Conservation (phyloP, 2,329 filamentous ascomycete species). For the Fusarium neocosmosporiellum region DNA sequence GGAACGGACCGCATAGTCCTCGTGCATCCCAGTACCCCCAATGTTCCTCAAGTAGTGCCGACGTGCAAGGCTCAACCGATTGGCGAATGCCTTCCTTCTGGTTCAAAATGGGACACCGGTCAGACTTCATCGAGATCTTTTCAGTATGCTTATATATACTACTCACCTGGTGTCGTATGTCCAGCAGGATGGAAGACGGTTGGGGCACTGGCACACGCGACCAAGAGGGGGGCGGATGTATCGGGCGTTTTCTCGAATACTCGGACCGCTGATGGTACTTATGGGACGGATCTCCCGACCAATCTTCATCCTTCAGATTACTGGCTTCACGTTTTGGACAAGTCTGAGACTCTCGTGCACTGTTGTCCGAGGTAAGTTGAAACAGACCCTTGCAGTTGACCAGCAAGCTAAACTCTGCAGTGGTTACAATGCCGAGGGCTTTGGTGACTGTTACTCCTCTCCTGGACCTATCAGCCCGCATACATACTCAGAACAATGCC, state of each 20-base stretch:
- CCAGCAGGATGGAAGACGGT: not conserved
- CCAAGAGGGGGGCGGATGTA: not conserved
- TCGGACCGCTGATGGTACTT: not conserved
- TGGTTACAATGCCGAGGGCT: not conserved
- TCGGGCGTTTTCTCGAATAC: not conserved
- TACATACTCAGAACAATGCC: not conserved
- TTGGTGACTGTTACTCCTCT: constrained; percentile 1
- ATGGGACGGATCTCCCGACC: not conserved
- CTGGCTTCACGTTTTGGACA: not conserved
- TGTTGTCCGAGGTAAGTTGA: not conserved
- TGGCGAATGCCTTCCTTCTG: not conserved
- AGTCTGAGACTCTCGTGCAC: not conserved
- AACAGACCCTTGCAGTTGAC: not conserved
- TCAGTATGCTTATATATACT: not conserved
- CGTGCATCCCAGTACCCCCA: no score
- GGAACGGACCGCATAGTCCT: not conserved
- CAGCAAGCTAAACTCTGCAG: not conserved
- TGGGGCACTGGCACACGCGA: not conserved
- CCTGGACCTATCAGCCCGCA: not conserved
- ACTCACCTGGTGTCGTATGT: not conserved
- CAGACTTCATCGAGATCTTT: not conserved
- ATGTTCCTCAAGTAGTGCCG: not conserved
- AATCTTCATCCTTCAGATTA: not conserved
- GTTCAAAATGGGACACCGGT: not conserved
- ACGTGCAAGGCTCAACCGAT: not conserved